Evolutionary conservation across 1,284 basidiomycete species (phyloP).

Genomic region (Sporisorium iseilematis-ciliati): DNA sequence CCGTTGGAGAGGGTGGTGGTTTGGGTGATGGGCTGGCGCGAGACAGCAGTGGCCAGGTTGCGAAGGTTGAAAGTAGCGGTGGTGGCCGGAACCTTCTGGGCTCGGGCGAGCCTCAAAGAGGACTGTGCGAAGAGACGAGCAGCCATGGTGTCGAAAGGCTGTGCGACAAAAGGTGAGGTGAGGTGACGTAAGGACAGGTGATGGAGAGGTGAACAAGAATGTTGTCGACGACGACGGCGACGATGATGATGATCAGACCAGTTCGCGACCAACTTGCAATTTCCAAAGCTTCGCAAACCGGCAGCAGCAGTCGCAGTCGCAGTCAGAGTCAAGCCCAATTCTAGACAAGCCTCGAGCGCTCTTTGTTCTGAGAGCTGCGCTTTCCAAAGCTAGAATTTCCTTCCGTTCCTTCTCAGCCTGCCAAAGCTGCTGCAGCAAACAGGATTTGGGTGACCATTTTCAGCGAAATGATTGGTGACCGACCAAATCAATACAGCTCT

Average conservation of each 20-base stretch:
- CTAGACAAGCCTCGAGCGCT: neutral
- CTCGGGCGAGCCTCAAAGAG: constrained; percentile 53
- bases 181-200: constrained; percentile 21
- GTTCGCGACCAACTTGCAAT: neutral
- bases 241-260: constrained; percentile 23
- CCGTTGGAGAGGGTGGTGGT: constrained; percentile 65
- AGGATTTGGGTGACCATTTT: constrained; percentile 30
- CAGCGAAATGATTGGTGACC: constrained; percentile 33
- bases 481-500: constrained; percentile 2
- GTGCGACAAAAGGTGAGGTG: constrained; percentile 27
- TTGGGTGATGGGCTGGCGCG: constrained; percentile 63
- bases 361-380: no score
- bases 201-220: neutral
- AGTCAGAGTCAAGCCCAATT: neutral
- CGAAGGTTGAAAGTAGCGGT: constrained; percentile 46
- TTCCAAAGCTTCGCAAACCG: constrained; percentile 13
- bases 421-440: constrained; percentile 5
- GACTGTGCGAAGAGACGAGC: constrained; percentile 58
- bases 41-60: constrained; percentile 54
- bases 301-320: neutral
- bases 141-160: constrained; percentile 46
- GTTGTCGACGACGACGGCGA: neutral
- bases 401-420: constrained; percentile 25
- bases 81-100: constrained; percentile 50
- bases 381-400: neutral